phyloP scores from a whole-genome alignment of 768 basidiomycete genomes.

The Collybiopsis confluens region DNA sequence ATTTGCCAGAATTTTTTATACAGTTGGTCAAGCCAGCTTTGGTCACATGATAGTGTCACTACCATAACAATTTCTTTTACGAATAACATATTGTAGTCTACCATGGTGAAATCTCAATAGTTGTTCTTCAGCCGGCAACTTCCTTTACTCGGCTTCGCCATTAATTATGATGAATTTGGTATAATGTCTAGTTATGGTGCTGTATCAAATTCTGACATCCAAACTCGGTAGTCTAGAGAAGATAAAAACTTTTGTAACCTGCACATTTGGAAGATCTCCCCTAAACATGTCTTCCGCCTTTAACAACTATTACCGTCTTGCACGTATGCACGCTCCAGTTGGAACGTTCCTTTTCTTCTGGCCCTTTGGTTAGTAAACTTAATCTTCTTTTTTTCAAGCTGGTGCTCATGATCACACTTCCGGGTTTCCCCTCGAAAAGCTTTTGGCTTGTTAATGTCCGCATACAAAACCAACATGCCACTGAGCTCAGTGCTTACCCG shows the following conservation, averaged over 20 bases:
- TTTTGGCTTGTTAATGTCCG: conserved; percentile 17
- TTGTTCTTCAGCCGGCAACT: too few species aligned
- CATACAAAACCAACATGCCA: conserved; percentile 10
- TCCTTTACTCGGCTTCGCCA: background rate
- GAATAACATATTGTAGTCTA: too few species aligned
- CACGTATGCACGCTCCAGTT: conserved; percentile 10
- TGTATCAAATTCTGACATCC: too few species aligned
- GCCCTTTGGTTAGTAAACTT: conserved; percentile 15
- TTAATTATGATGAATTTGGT: background rate
- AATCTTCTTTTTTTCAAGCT: background rate
- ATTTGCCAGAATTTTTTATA: too few species aligned
- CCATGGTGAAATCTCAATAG: too few species aligned
- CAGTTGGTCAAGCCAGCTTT: too few species aligned
- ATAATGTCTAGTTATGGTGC: too few species aligned
- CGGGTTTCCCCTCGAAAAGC: conserved; percentile 4
- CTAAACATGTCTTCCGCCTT: background rate
- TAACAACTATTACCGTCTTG: background rate
- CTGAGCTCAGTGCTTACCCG: conserved; percentile 8
- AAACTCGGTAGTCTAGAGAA: too few species aligned
- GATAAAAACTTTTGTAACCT: too few species aligned
- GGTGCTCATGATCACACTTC: background rate
- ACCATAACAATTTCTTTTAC: too few species aligned
- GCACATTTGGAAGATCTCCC: too few species aligned
- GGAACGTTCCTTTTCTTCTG: conserved; percentile 18
- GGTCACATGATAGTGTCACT: too few species aligned